Evolutionary conservation across 148 eudicot species (phyloP).

Genomic region (Cornus suecica): DNA sequence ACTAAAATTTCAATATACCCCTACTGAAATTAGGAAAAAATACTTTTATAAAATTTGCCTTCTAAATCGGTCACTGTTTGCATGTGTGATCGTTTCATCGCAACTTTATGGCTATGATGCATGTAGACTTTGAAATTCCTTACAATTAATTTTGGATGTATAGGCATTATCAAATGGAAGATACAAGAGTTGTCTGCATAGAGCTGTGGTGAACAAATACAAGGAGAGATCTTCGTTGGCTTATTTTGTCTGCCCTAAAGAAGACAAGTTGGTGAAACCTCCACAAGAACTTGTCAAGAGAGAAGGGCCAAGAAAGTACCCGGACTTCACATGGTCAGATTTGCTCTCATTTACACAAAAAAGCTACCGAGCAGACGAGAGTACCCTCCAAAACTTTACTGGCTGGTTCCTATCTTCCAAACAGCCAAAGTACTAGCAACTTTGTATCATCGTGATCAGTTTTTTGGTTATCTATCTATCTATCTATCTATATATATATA

Average conservation of each 20-base stretch:
- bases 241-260: slow-evolving; percentile 40
- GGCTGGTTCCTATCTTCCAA: slow-evolving; percentile 26
- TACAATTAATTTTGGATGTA: not conserved
- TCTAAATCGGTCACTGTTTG: too few species aligned
- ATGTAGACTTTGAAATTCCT: too few species aligned
- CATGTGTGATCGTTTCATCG: too few species aligned
- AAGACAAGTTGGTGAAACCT: slow-evolving; percentile 43
- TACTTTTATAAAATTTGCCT: too few species aligned
- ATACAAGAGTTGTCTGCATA: slow-evolving; percentile 61
- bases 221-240: slow-evolving; percentile 37
- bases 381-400: slow-evolving; percentile 29
- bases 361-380: slow-evolving; percentile 1
- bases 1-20: too few species aligned
- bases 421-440: slow-evolving; percentile 28
- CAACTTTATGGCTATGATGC: too few species aligned
- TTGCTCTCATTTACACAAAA: not conserved
- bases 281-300: slow-evolving; percentile 4
- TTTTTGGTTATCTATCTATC: too few species aligned
- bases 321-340: not conserved
- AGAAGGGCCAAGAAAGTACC: not conserved
- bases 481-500: too few species aligned
- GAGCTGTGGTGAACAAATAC: slow-evolving; percentile 48
- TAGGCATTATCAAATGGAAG: slow-evolving; percentile 61
- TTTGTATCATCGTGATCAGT: slow-evolving; percentile 16
- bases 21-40: too few species aligned